Evolutionary conservation across 192 early-diverging fungal genomes (phyloP).

Genomic region (Gaertneriomyces sp.): DNA sequence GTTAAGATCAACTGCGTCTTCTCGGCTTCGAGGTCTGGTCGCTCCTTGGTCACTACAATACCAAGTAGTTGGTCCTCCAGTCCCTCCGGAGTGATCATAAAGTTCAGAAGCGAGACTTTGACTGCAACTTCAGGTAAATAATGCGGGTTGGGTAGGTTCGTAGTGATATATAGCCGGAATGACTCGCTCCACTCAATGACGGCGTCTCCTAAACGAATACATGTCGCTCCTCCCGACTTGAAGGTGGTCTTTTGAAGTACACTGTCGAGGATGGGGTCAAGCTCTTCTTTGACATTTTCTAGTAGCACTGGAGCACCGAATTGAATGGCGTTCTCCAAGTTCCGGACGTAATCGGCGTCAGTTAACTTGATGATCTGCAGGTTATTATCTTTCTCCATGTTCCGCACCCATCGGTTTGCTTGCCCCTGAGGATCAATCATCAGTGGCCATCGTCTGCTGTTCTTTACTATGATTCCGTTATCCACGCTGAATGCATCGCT

Average conservation of each 20-base stretch:
- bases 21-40: constrained; percentile 65
- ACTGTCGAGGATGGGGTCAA: constrained; percentile 61
- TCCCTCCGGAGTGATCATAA: constrained; percentile 69
- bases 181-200: constrained; percentile 60
- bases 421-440: constrained; percentile 67
- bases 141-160: constrained; percentile 63
- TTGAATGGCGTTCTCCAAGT: constrained; percentile 60
- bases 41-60: constrained; percentile 60
- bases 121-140: constrained; percentile 60
- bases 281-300: constrained; percentile 66
- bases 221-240: constrained; percentile 58
- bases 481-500: constrained; percentile 60
- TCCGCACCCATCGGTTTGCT: constrained; percentile 66
- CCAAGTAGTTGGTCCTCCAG: constrained; percentile 64
- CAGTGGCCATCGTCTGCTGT: constrained; percentile 58
- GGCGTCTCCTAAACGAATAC: constrained; percentile 57
- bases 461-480: constrained; percentile 62
- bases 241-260: constrained; percentile 63
- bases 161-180: constrained; percentile 63
- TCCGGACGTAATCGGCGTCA: constrained; percentile 56
- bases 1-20: constrained; percentile 63
- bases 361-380: constrained; percentile 60
- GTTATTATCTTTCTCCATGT: constrained; percentile 65
- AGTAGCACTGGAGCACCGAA: constrained; percentile 60
- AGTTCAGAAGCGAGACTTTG: constrained; percentile 65